phyloP scores from a whole-genome alignment of 2,329 filamentous ascomycete genomes.

The Fusarium algeriense region DNA sequence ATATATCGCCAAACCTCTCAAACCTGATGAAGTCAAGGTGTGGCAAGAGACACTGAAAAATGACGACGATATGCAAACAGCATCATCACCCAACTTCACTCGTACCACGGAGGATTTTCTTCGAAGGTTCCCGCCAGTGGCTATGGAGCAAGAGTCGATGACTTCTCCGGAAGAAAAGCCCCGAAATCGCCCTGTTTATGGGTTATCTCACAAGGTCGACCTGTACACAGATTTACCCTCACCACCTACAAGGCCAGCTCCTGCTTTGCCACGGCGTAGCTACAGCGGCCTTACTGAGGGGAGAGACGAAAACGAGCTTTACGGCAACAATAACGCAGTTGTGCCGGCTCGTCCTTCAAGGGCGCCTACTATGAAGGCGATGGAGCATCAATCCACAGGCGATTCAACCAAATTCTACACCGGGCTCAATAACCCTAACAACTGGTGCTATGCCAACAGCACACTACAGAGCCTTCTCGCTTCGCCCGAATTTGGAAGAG shows the following conservation, averaged over 20 bases:
- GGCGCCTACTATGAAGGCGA: slow-evolving; percentile 53
- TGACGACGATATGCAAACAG: slow-evolving; percentile 69
- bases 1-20: slow-evolving; percentile 74
- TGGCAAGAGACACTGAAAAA: slow-evolving; percentile 83
- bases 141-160: slow-evolving; percentile 72
- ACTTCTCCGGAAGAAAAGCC: slow-evolving; percentile 52
- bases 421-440: slow-evolving; percentile 83
- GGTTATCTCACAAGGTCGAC: slow-evolving; percentile 52
- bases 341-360: slow-evolving; percentile 54
- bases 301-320: slow-evolving; percentile 52
- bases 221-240: slow-evolving; percentile 63
- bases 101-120: slow-evolving; percentile 87
- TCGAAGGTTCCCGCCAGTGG: slow-evolving; percentile 80
- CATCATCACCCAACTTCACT: slow-evolving; percentile 67
- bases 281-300: slow-evolving; percentile 78
- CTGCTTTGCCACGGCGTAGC: slow-evolving; percentile 75
- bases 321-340: slow-evolving; percentile 57
- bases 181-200: slow-evolving; percentile 46
- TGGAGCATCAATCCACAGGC: slow-evolving; percentile 61
- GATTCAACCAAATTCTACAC: slow-evolving; percentile 54
- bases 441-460: slow-evolving; percentile 94
- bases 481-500: slow-evolving; percentile 75
- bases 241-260: slow-evolving; percentile 75
- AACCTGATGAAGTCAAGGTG: slow-evolving; percentile 81
- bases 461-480: slow-evolving; percentile 85